These are phyloP conservation scores for Histomonas meleagridis DNA, from an alignment of 208 protist genomes.

Conservation along the genomic window DNA sequence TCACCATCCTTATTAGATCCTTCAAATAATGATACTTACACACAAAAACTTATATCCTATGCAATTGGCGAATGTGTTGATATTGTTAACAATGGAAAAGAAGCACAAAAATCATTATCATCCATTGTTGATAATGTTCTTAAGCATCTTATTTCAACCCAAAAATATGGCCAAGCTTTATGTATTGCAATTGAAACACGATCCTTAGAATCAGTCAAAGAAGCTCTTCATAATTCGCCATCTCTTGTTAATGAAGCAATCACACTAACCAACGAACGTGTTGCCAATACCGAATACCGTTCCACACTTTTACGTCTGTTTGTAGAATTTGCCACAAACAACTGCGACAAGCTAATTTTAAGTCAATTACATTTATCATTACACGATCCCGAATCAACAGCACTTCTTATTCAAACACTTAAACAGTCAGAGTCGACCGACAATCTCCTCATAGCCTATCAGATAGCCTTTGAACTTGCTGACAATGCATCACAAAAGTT, in stretches of 20 bases:
- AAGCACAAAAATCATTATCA: neutral
- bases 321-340: neutral
- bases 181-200: neutral
- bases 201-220: neutral
- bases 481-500: slow-evolving; percentile 21
- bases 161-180: neutral
- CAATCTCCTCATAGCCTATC: neutral
- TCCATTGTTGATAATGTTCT: neutral
- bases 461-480: slow-evolving; percentile 3
- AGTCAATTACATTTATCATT: neutral
- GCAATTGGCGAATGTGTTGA: neutral
- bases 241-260: neutral
- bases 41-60: neutral
- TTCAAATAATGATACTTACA: neutral
- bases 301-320: neutral
- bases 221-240: neutral
- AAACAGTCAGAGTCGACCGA: neutral
- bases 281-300: neutral
- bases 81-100: neutral
- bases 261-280: no score
- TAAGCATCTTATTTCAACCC: neutral
- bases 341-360: neutral
- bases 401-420: neutral
- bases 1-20: neutral
- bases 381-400: neutral